Evolutionary conservation across 805 yeast genomes (phyloP), one percentile per base, ranked within the genome.

Genomic region (Barnettozyma salicaria): DNA sequence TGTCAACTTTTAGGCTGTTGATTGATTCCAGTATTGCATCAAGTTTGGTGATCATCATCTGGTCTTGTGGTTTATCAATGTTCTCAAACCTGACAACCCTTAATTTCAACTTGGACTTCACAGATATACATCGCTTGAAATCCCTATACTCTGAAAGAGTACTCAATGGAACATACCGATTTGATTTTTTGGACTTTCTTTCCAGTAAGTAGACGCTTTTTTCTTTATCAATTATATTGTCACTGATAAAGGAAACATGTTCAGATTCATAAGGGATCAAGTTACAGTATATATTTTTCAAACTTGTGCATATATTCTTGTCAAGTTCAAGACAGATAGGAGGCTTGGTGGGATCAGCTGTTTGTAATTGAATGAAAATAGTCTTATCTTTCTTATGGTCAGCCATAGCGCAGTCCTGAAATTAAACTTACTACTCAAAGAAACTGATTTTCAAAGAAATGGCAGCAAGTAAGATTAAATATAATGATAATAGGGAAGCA

Each of bases 151-250:
- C 32, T 10, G 21, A 5, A 6, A 10, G 6, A 12, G 32, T 12
- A 6, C 7, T 6, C 19, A 30, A 21, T 13, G 20, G 13, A 8
- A 9, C 16, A 13, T 21, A 30, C 3, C 32, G 26, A 13, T 30
- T 30, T 6, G 12, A 11, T n/a, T 21, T 30, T 20, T 30, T 30
- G 6, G 32, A 30, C 25, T 21, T 30, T 30, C 32, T 30, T 21
- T 30, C 26, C n/a, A 30, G 5, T 5, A 20, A 6, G 6, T 19
- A 30, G 3, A 7, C 8, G n/a, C 24, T 20, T 9, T 30, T 14
- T 3, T 7, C 12, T 20, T 20, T 26, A 21, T 21, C 19, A 21
- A 30, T 14, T 3, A 21, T 6, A 7, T 30, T 9, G 5, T n/a
- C 19, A 4, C 19, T 8, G 5, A 21, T 13, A 11, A 30, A 30